phyloP scores from a whole-genome alignment of 2,329 filamentous ascomycete species.

The Aspergillus sp. region DNA sequence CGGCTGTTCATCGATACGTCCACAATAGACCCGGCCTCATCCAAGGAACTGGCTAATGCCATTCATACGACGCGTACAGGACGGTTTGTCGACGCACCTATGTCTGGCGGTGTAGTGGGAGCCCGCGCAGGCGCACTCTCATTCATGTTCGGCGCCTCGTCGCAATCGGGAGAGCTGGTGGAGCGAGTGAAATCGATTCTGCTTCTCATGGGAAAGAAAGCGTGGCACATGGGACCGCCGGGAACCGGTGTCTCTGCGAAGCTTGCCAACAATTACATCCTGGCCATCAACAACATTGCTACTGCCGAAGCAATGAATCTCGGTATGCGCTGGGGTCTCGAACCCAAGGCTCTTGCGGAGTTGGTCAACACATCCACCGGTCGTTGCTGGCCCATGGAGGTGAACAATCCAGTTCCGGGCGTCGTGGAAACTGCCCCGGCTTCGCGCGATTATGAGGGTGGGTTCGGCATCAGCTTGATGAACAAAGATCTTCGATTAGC shows the following conservation, averaged over 20 bases:
- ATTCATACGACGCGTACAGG: conserved; percentile 68
- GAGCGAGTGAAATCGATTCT: conserved; percentile 68
- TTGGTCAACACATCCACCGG: conserved; percentile 94
- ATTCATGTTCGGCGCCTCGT: conserved; percentile 85
- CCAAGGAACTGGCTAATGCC: conserved; percentile 70
- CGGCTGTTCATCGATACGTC: conserved; percentile 94
- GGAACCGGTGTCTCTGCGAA: conserved; percentile 88
- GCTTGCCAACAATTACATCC: conserved; percentile 93
- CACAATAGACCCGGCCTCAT: conserved; percentile 89
- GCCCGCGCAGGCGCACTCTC: conserved; percentile 84
- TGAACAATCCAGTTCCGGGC: conserved; percentile 91
- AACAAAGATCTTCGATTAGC: conserved; percentile 75
- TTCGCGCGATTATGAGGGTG: conserved; percentile 71
- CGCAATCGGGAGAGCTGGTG: conserved; percentile 51
- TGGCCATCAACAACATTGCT: conserved; percentile 87
- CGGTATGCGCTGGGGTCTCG: conserved; percentile 62
- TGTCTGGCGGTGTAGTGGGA: conserved; percentile 94
- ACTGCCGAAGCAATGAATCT: conserved; percentile 67
- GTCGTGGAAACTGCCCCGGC: conserved; percentile 77
- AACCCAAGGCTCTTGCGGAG: conserved; percentile 68
- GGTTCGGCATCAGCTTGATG: conserved; percentile 77
- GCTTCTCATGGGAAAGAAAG: conserved; percentile 78
- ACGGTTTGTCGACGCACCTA: conserved; percentile 87
- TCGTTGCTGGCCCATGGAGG: conserved; percentile 91
- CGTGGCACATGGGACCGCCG: conserved; percentile 81